Percentiles rank a stretch among this genome's conserved stretches.
phyloP scores from a whole-genome alignment of 2,329 filamentous ascomycete genomes.

The Phialophora chinensis region DNA sequence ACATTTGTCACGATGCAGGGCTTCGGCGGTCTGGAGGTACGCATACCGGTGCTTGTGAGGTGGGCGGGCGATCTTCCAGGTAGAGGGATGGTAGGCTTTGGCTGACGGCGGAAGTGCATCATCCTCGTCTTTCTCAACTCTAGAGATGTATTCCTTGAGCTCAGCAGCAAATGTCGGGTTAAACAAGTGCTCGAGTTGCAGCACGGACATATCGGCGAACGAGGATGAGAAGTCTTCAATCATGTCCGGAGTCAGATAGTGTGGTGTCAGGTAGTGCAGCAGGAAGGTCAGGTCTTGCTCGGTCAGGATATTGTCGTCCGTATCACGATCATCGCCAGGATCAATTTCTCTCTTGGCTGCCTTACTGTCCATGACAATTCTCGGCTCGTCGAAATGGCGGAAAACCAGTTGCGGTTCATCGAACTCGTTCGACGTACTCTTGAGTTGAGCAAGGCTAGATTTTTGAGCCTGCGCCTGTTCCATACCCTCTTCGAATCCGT shows the following conservation, averaged over 20 bases:
- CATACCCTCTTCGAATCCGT: constrained; percentile 84
- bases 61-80: constrained; percentile 79
- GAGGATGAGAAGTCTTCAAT: constrained; percentile 79
- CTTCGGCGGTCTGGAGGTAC: constrained; percentile 57
- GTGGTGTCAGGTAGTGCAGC: constrained; percentile 85
- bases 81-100: constrained; percentile 39
- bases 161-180: constrained; percentile 75
- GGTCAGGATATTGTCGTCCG: constrained; percentile 67
- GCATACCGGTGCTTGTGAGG: constrained; percentile 96
- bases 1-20: constrained; percentile 50
- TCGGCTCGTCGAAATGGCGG: constrained; percentile 50
- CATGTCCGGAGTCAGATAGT: constrained; percentile 90
- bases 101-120: constrained; percentile 46
- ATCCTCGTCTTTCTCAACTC: constrained; percentile 61
- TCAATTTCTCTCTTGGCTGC: constrained; percentile 42
- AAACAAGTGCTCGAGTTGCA: constrained; percentile 80
- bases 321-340: constrained; percentile 45
- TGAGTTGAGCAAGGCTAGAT: constrained; percentile 89
- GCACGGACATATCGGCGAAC: constrained; percentile 82
- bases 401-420: constrained; percentile 75
- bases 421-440: constrained; percentile 81
- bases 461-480: constrained; percentile 88
- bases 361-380: constrained; percentile 45
- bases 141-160: constrained; percentile 73
- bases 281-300: constrained; percentile 86